These are phyloP conservation scores for Penicillium diatomitis DNA, from an alignment of 495 filamentous ascomycete species.

Conservation along the genomic window DNA sequence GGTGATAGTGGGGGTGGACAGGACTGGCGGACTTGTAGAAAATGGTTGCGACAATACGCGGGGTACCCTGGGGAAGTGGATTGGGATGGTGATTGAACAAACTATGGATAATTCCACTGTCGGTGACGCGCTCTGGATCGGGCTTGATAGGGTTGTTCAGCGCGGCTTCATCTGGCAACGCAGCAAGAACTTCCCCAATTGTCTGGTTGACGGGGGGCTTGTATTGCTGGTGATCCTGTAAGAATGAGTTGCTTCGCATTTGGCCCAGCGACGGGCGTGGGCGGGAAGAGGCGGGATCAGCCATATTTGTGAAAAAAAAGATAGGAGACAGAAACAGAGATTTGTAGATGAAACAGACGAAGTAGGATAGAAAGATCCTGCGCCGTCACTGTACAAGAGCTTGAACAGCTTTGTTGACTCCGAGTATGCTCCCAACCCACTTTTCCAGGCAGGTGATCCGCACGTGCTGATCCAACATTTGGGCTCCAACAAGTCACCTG, in stretches of 20 bases:
- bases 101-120: slow-evolving; percentile 37
- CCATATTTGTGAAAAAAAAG: slow-evolving; percentile 16
- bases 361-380: too few relatives aligned
- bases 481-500: too few relatives aligned
- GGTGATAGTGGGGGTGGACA: slow-evolving; percentile 35
- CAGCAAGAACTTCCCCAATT: slow-evolving; percentile 35
- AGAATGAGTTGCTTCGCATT: slow-evolving; percentile 60
- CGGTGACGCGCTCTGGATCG: slow-evolving; percentile 34
- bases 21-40: slow-evolving; percentile 39
- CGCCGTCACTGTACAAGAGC: too few relatives aligned
- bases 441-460: too few relatives aligned
- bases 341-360: too few relatives aligned
- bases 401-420: too few relatives aligned
- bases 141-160: slow-evolving; percentile 36
- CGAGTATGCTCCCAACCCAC: too few relatives aligned
- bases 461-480: too few relatives aligned
- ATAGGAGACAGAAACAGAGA: background rate
- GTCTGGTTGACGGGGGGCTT: slow-evolving; percentile 45
- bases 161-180: slow-evolving; percentile 16
- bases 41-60: slow-evolving; percentile 37
- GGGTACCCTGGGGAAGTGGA: slow-evolving; percentile 27
- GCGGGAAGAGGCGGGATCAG: slow-evolving; percentile 21
- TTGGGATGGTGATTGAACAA: slow-evolving; percentile 34
- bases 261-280: slow-evolving; percentile 35
- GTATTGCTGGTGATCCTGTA: slow-evolving; percentile 67